Conservation (phyloP, 345 rosid species). For the Pseudoturritis turrita region DNA sequence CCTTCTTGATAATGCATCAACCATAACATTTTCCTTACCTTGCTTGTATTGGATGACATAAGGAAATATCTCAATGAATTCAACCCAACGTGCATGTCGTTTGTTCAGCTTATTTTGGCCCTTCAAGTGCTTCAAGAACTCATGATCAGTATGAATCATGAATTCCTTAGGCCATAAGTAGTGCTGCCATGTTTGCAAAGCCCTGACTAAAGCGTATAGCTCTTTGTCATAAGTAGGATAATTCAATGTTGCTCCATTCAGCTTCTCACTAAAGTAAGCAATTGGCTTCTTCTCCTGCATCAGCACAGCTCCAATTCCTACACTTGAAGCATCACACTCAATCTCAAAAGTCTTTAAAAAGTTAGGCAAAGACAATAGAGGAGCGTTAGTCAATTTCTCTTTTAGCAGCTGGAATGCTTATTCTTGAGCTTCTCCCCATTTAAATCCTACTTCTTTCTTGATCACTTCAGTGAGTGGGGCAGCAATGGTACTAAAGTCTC, state of each 20-base stretch:
- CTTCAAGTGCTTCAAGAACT: not conserved
- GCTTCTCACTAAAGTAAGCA: not conserved
- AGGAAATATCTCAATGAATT: not conserved
- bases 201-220: not conserved
- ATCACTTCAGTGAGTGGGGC: no score
- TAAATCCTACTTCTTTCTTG: no score
- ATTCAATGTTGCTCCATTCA: not conserved
- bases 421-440: no score
- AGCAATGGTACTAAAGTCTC: no score
- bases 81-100: not conserved
- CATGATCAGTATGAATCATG: not conserved
- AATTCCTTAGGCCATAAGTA: not conserved
- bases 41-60: not conserved
- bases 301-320: not conserved
- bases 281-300: not conserved
- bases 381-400: no score
- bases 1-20: not conserved
- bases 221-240: not conserved
- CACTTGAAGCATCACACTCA: not conserved
- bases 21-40: not conserved
- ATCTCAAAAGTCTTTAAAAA: not conserved
- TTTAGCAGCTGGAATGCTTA: no score
- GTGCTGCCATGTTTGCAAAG: not conserved
- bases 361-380: not conserved
- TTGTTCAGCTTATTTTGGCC: not conserved